phyloP scores from a whole-genome alignment of 1,284 basidiomycete species.

The Pseudozyma flocculosa region DNA sequence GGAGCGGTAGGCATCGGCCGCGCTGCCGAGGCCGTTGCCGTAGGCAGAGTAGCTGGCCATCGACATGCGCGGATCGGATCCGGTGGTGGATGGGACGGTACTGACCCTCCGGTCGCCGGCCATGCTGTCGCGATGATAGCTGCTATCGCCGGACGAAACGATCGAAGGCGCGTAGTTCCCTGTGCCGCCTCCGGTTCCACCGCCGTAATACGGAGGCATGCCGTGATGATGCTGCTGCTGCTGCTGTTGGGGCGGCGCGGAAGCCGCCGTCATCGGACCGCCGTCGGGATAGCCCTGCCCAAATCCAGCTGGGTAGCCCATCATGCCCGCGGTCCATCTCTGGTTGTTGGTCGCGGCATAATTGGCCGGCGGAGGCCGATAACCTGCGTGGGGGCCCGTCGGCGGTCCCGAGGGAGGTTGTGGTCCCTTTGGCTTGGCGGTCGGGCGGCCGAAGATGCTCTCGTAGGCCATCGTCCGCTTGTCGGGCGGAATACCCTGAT shows the following conservation, averaged over 20 bases:
- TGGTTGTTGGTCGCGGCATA: slow-evolving; percentile 18
- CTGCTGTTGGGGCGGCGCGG: too few relatives aligned
- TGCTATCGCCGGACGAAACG: too few relatives aligned
- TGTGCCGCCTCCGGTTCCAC: too few relatives aligned
- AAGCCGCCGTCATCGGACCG: too few relatives aligned
- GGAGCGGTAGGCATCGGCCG: slow-evolving; percentile 25
- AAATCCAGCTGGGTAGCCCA: too few relatives aligned
- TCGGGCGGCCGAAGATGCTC: slow-evolving; percentile 53
- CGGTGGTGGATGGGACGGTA: slow-evolving; percentile 14
- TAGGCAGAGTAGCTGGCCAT: slow-evolving; percentile 16
- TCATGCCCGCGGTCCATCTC: slow-evolving; percentile 17
- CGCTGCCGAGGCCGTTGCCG: slow-evolving; percentile 18
- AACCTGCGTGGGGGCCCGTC: slow-evolving; percentile 1
- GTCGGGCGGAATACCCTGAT: slow-evolving; percentile 26
- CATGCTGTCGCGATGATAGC: too few relatives aligned
- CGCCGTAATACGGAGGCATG: too few relatives aligned
- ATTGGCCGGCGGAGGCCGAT: slow-evolving; percentile 13
- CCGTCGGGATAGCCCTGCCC: too few relatives aligned
- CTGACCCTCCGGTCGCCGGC: slow-evolving; percentile 17
- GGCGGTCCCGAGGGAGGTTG: slow-evolving; percentile 5
- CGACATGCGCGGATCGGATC: slow-evolving; percentile 19
- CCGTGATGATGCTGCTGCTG: too few relatives aligned
- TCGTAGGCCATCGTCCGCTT: slow-evolving; percentile 54
- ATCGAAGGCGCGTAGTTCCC: too few relatives aligned
- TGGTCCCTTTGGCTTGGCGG: slow-evolving; percentile 46